A percentile compares a stretch with the other conserved stretches of the same genome.
Evolutionary conservation across 805 yeast species (phyloP).

Genomic region (Wickerhamiella spandovensis): DNA sequence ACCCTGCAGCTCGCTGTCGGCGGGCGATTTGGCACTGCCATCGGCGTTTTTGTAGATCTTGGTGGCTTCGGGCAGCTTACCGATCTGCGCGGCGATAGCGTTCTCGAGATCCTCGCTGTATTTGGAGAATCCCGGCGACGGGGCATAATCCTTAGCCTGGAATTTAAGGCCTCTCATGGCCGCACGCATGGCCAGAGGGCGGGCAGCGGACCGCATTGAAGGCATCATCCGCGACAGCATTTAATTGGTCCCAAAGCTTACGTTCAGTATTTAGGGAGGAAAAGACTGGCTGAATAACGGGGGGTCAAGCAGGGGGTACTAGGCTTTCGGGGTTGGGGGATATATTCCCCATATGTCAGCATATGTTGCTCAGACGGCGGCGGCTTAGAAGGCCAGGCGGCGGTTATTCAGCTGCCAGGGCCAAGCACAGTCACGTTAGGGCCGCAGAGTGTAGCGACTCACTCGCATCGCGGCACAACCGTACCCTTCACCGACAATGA

Average conservation of each 20-base stretch:
- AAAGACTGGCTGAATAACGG: no score
- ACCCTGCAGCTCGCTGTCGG: conserved; percentile 55
- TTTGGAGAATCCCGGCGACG: conserved; percentile 16
- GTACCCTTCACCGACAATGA: conserved; percentile 32
- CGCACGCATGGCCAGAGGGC: neutral
- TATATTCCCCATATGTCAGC: no score
- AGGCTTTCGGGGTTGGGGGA: no score
- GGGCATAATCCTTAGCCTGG: conserved; percentile 22
- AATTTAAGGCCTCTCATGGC: conserved; percentile 16
- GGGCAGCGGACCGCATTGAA: neutral
- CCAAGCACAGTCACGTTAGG: neutral
- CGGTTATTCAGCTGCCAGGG: no score
- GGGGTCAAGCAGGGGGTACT: no score
- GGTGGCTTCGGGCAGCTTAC: conserved; percentile 48
- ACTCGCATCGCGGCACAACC: neutral
- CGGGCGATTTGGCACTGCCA: conserved; percentile 58
- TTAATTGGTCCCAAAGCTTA: conserved; percentile 1
- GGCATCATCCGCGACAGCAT: conserved; percentile 1
- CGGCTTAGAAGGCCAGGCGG: no score
- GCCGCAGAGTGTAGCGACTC: neutral
- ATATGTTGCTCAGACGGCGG: no score
- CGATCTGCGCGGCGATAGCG: conserved; percentile 49
- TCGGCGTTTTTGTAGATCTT: conserved; percentile 61
- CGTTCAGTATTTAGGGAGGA: neutral
- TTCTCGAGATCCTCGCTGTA: conserved; percentile 34